Evolutionary conservation across 2,329 filamentous ascomycete species (phyloP), one percentile per base, ranked within the genome.

Genomic region (Paecilomyces formosus): DNA sequence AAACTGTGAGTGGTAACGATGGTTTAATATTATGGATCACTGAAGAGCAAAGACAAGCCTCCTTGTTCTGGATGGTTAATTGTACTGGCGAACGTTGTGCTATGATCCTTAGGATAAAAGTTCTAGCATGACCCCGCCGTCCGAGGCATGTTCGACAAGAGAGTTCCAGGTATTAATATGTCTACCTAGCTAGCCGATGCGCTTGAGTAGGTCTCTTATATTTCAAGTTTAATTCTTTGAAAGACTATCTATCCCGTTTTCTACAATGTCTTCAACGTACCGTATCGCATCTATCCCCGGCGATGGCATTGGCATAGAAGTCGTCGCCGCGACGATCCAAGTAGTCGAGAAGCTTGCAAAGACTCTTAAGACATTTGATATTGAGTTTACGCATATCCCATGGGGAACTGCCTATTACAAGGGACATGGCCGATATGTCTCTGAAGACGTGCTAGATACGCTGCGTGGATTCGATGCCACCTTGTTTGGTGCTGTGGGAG

Each of bases 231-330:
- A 18, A 45, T 21, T 18, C 2, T 15, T 45, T n/a, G 8, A 45
- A 45, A 45, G n/a, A 18, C n/a, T 12, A 7, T 51, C 2, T 24
- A 2, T 15, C 18, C 18, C 22, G 9, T 52, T 1, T 51, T 22
- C 21, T 28, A 52, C 22, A 24, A 52, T 52, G 50, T 15, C 50
- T 21, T 9, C 21, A 52, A n/a, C 64, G 15, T 82, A 82, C 68
- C 78, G 74, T 64, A 82, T 86, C 62, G 81, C 84, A 58, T 81
- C 83, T 24, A 85, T 88, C 61, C 81, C 85, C 7, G 83, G 82
- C 13, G 84, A 88, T 67, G 84, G 85, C 26, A 87, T 88, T 55
- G 85, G 85, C 28, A 77, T 78, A 1, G 85, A 88, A 68, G 84
- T 88, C n/a, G 79, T 87, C 31, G 74, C 79, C 28, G 83, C 83